Percentiles rank a stretch among this genome's conserved stretches.
Conservation (phyloP, 192 early-diverging fungal genomes). For the Mortierella claussenii region DNA sequence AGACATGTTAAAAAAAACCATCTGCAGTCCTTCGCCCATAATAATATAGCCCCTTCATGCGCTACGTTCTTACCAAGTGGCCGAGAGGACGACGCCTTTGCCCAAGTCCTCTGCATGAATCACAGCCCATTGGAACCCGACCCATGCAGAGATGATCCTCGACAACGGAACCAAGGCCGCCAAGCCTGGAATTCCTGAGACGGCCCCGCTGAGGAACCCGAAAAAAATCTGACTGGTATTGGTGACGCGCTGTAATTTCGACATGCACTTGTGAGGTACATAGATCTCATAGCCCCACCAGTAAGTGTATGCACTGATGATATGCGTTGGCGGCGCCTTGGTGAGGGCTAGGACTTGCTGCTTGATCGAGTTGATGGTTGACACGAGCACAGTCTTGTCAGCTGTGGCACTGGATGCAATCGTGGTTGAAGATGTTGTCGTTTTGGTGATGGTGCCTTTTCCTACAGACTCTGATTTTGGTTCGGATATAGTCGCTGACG, state of each 20-base stretch:
- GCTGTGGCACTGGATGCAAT: conserved; percentile 2
- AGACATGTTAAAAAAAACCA: no score
- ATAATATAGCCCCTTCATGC: background rate
- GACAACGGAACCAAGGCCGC: conserved; percentile 47
- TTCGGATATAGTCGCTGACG: background rate
- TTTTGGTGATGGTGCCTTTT: conserved; percentile 25
- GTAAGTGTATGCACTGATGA: conserved; percentile 50
- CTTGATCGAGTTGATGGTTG: conserved; percentile 47
- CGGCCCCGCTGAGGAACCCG: conserved; percentile 51
- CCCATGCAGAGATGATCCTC: conserved; percentile 58
- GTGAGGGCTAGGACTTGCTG: conserved; percentile 26
- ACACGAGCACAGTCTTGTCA: conserved; percentile 28
- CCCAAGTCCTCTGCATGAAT: conserved; percentile 54
- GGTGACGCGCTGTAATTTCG: conserved; percentile 46
- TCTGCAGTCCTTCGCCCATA: no score
- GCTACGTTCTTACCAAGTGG: conserved; percentile 52
- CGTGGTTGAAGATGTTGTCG: conserved; percentile 27
- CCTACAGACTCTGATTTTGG: background rate
- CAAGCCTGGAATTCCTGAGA: conserved; percentile 33
- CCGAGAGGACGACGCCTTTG: conserved; percentile 54
- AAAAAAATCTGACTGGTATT: conserved; percentile 56
- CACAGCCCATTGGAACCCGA: conserved; percentile 54
- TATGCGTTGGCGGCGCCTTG: conserved; percentile 30
- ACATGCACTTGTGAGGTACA: conserved; percentile 56
- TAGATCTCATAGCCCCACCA: conserved; percentile 63